A percentile compares a stretch with the other conserved stretches of the same genome.
Evolutionary conservation across 805 yeast genomes (phyloP).

Genomic region (Candida dajiaensis): DNA sequence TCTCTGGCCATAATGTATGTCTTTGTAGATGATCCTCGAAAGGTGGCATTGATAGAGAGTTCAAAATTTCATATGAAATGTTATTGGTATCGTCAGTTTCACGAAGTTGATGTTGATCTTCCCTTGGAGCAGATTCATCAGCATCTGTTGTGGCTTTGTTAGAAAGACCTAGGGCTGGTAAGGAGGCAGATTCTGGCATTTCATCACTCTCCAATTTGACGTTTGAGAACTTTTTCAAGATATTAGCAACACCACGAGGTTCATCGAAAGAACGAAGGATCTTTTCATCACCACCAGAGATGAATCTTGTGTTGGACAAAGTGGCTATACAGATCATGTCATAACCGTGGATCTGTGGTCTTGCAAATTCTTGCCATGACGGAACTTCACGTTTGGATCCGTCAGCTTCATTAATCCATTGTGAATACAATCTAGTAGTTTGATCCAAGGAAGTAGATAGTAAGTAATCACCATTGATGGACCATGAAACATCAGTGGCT

Average conservation of each 20-base stretch:
- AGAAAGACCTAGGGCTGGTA: conserved; percentile 91
- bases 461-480: conserved; percentile 57
- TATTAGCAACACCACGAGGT: conserved; percentile 69
- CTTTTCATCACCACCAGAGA: conserved; percentile 96
- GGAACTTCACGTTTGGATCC: conserved; percentile 24
- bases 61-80: conserved; percentile 41
- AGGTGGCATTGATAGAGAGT: conserved; percentile 55
- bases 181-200: conserved; percentile 78
- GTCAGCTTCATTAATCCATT: conserved; percentile 39
- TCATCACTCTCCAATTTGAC: conserved; percentile 27
- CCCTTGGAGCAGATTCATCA: conserved; percentile 21
- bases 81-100: conserved; percentile 31
- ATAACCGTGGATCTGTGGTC: conserved; percentile 98
- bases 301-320: conserved; percentile 55
- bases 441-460: conserved; percentile 85
- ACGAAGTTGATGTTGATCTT: conserved; percentile 23
- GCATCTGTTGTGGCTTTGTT: conserved; percentile 71
- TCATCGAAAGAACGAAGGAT: conserved; percentile 82
- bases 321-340: conserved; percentile 83
- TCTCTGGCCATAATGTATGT: conserved; percentile 90
- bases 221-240: conserved; percentile 51
- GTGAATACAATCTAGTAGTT: conserved; percentile 80
- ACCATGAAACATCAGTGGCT: conserved; percentile 78
- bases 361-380: conserved; percentile 86
- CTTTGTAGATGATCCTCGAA: conserved; percentile 88